phyloP scores from a whole-genome alignment of 176 grass and related monocot species.

The Aegilops longissima region DNA sequence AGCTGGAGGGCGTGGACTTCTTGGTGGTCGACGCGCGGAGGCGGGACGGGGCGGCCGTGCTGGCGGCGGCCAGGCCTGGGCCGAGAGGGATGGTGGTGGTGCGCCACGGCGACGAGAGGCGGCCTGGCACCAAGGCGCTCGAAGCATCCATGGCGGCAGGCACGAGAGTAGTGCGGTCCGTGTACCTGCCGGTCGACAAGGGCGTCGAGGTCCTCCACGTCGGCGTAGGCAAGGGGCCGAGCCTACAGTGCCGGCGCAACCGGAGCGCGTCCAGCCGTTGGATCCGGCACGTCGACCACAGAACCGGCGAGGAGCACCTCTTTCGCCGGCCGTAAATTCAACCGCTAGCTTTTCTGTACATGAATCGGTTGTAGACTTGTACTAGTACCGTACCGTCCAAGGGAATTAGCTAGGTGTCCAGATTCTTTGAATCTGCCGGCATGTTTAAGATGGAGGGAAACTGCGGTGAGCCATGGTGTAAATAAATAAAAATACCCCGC shows the following conservation, averaged over 20 bases:
- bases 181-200: slow-evolving; percentile 68
- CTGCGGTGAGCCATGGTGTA: neutral
- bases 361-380: neutral
- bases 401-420: neutral
- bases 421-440: slow-evolving; percentile 25
- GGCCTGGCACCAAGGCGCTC: neutral
- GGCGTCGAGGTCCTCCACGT: slow-evolving; percentile 82
- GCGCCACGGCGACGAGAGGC: slow-evolving; percentile 34
- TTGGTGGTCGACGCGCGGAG: slow-evolving; percentile 60
- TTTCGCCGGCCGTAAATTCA: slow-evolving; percentile 49
- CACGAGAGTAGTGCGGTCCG: slow-evolving; percentile 59
- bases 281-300: slow-evolving; percentile 65
- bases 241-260: slow-evolving; percentile 7
- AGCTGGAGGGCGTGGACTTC: slow-evolving; percentile 62
- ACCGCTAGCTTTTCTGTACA: neutral
- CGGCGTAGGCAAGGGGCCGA: slow-evolving; percentile 77
- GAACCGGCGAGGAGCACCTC: slow-evolving; percentile 75
- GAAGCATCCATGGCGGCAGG: slow-evolving; percentile 38
- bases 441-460: no score
- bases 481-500: neutral
- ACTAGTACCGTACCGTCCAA: no score
- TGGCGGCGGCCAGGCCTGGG: slow-evolving; percentile 57
- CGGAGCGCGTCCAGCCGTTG: slow-evolving; percentile 32
- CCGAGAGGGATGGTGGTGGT: slow-evolving; percentile 76
- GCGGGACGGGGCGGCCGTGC: slow-evolving; percentile 36